A percentile compares a stretch with the other conserved stretches of the same genome.
phyloP scores from a whole-genome alignment of 1,139 yeast genomes.

The Protomyces pachydermus region DNA sequence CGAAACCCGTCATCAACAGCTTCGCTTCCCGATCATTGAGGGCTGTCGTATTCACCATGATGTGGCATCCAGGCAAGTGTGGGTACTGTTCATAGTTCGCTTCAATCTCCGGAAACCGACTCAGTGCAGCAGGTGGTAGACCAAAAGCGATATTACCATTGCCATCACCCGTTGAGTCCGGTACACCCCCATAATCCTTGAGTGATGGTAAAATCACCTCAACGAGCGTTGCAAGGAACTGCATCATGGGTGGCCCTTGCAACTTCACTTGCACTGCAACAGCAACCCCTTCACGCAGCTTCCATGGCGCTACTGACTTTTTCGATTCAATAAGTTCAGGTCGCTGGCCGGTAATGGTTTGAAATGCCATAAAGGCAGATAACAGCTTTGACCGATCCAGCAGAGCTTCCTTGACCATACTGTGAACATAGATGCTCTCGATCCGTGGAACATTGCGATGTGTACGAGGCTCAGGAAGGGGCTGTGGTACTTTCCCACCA shows the following conservation, averaged over 20 bases:
- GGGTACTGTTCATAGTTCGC: conserved; percentile 89
- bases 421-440: conserved; percentile 60
- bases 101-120: conserved; percentile 88
- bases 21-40: conserved; percentile 92
- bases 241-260: conserved; percentile 76
- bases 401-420: conserved; percentile 71
- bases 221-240: conserved; percentile 76
- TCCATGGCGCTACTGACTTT: conserved; percentile 81
- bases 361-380: conserved; percentile 72
- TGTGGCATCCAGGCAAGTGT: conserved; percentile 75
- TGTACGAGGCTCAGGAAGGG: conserved; percentile 63
- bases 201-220: conserved; percentile 92
- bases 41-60: conserved; percentile 82
- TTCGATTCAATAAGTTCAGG: conserved; percentile 70
- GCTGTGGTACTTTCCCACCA: conserved; percentile 56
- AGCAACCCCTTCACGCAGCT: conserved; percentile 76
- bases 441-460: conserved; percentile 68
- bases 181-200: conserved; percentile 78
- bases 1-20: conserved; percentile 72
- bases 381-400: conserved; percentile 70
- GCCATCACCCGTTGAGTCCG: conserved; percentile 71
- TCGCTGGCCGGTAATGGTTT: conserved; percentile 88
- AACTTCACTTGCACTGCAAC: conserved; percentile 87
- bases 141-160: conserved; percentile 86
- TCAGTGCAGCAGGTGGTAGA: conserved; percentile 67